These are phyloP conservation scores for Rhinocladiella mackenziei DNA, from an alignment of 2,329 filamentous ascomycete genomes.

Conservation along the genomic window DNA sequence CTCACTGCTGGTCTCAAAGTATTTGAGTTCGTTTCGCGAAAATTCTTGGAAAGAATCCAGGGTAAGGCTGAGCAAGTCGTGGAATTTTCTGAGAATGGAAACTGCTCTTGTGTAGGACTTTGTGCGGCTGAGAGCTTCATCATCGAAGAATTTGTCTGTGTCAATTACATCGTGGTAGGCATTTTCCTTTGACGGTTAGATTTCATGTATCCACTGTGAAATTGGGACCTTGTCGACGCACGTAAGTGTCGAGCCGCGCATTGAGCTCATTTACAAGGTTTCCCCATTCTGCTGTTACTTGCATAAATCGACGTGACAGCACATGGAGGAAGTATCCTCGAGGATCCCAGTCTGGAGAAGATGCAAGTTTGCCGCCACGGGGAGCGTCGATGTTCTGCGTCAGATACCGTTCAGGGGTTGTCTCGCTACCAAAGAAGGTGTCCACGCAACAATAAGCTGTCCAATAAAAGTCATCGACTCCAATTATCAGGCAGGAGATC, in stretches of 20 bases:
- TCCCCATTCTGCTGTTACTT: constrained; percentile 10
- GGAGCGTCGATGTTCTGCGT: constrained; percentile 7
- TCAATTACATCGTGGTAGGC: not conserved
- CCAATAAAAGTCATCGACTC: constrained; percentile 24
- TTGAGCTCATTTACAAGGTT: constrained; percentile 6
- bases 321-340: constrained; percentile 20
- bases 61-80: constrained; percentile 2
- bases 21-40: not conserved
- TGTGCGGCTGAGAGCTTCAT: too few species aligned
- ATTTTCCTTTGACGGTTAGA: too few species aligned
- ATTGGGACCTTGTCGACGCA: not conserved
- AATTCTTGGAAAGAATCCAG: not conserved
- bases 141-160: not conserved
- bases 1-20: not conserved
- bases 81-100: constrained; percentile 7
- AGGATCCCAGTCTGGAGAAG: constrained; percentile 15
- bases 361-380: constrained; percentile 4
- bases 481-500: constrained; percentile 10
- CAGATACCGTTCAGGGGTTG: constrained; percentile 6
- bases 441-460: constrained; percentile 17
- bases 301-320: constrained; percentile 8
- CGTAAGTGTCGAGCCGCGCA: constrained; percentile 6
- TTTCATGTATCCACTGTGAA: too few species aligned
- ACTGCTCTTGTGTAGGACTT: constrained; percentile 6
- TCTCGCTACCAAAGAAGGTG: constrained; percentile 15